Conservation (phyloP, 805 yeast species). For the Pichia nanzhaoensis region DNA sequence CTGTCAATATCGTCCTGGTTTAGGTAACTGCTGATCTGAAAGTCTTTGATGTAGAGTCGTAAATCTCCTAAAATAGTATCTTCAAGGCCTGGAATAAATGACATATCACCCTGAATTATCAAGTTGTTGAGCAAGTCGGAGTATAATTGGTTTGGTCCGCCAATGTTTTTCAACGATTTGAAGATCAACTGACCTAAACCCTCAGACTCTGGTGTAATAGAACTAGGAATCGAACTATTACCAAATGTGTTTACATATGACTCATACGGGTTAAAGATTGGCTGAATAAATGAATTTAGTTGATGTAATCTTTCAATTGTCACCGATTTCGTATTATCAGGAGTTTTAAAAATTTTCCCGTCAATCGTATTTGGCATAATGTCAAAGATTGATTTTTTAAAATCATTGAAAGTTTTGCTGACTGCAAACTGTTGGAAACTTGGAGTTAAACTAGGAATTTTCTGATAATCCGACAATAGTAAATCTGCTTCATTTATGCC, state of each 20-base stretch:
- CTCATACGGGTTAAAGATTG: constrained; percentile 59
- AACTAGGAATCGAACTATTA: constrained; percentile 26
- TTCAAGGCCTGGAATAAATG: constrained; percentile 48
- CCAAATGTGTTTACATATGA: constrained; percentile 26
- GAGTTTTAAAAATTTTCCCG: constrained; percentile 49
- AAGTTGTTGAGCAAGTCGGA: constrained; percentile 38
- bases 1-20: constrained; percentile 44
- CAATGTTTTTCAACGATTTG: constrained; percentile 39
- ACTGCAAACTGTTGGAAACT: constrained; percentile 37
- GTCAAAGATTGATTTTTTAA: constrained; percentile 34
- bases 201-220: constrained; percentile 42
- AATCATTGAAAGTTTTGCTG: constrained; percentile 39
- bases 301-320: constrained; percentile 26
- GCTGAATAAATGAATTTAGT: constrained; percentile 42
- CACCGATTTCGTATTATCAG: constrained; percentile 43
- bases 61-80: constrained; percentile 52
- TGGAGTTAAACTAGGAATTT: not conserved
- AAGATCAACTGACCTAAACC: constrained; percentile 42
- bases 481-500: constrained; percentile 9
- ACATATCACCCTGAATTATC: constrained; percentile 56
- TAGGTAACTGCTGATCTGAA: constrained; percentile 33
- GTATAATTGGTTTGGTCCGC: constrained; percentile 36
- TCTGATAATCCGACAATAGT: constrained; percentile 10
- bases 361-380: constrained; percentile 23
- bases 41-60: constrained; percentile 47